Percentiles rank a stretch among this genome's conserved stretches.
Evolutionary conservation across 352 stramenopile species (phyloP).

Genomic region (Pythium aquatile): DNA sequence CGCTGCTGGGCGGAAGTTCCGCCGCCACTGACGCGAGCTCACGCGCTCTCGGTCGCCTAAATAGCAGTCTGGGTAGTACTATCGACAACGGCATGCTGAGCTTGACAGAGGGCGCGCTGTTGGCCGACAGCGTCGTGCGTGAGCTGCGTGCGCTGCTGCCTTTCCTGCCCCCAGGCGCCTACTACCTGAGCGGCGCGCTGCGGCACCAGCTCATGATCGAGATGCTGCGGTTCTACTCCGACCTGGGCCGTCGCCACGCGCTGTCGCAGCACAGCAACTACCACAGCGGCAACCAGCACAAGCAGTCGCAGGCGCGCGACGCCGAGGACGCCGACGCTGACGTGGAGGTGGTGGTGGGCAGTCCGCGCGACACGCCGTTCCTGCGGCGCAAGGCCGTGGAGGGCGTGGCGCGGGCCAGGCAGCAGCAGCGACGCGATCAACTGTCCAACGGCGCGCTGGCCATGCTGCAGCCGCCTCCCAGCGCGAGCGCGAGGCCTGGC

Average conservation of each 20-base stretch:
- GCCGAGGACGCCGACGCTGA: slow-evolving; percentile 4
- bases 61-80: not conserved
- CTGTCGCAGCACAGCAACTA: not conserved
- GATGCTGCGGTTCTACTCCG: slow-evolving; percentile 58
- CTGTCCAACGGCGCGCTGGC: slow-evolving; percentile 41
- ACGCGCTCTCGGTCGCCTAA: not conserved
- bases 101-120: slow-evolving; percentile 38
- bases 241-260: slow-evolving; percentile 18
- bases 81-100: slow-evolving; percentile 28
- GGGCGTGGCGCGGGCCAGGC: slow-evolving; percentile 33
- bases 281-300: not conserved
- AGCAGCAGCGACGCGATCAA: slow-evolving; percentile 37
- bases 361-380: slow-evolving; percentile 68
- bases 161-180: slow-evolving; percentile 43
- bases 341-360: slow-evolving; percentile 51
- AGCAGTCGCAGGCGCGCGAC: not conserved
- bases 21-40: not conserved
- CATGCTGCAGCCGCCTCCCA: slow-evolving; percentile 29
- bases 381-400: slow-evolving; percentile 66
- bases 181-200: slow-evolving; percentile 48
- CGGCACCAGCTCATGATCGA: slow-evolving; percentile 45
- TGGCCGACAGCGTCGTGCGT: slow-evolving; percentile 40
- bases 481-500: not conserved
- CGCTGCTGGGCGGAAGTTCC: slow-evolving; percentile 13
- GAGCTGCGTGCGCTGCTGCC: slow-evolving; percentile 51